Conservation (phyloP, 2,329 filamentous ascomycete species). For the Epichloe sylvatica region DNA sequence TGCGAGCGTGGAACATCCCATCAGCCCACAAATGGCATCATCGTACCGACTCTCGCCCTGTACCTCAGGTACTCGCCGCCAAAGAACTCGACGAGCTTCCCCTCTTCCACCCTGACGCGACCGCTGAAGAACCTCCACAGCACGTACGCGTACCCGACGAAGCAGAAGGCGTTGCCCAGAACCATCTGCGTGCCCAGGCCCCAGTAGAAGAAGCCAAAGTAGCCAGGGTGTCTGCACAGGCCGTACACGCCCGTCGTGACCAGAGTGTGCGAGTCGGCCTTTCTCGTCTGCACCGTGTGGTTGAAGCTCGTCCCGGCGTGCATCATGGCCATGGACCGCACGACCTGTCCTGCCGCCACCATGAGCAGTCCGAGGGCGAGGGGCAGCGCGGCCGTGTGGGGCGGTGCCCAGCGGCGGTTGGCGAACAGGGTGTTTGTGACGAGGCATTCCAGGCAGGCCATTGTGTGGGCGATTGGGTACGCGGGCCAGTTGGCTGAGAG, state of each 20-base stretch:
- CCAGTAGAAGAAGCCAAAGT: conserved; percentile 99
- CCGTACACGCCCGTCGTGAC: conserved; percentile 73
- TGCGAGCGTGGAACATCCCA: too few relatives aligned
- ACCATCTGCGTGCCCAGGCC: conserved; percentile 86
- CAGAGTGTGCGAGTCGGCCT: conserved; percentile 56
- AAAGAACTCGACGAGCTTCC: conserved; percentile 68
- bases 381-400: conserved; percentile 27
- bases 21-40: conserved; percentile 55
- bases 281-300: conserved; percentile 63
- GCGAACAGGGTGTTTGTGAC: conserved; percentile 45
- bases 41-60: conserved; percentile 53
- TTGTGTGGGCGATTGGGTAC: conserved; percentile 70
- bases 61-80: conserved; percentile 69
- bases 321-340: conserved; percentile 73
- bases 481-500: conserved; percentile 70
- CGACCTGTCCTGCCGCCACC: conserved; percentile 55
- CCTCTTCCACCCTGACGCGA: conserved; percentile 67
- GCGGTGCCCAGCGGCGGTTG: conserved; percentile 29
- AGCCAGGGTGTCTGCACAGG: conserved; percentile 69
- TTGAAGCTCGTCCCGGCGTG: conserved; percentile 88
- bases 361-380: conserved; percentile 47
- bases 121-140: conserved; percentile 74
- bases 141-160: conserved; percentile 57
- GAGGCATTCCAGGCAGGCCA: conserved; percentile 61
- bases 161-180: conserved; percentile 70